Base-by-base conservation (phyloP, 148 eudicot genomes). In the Linanthus parryae region DNA sequence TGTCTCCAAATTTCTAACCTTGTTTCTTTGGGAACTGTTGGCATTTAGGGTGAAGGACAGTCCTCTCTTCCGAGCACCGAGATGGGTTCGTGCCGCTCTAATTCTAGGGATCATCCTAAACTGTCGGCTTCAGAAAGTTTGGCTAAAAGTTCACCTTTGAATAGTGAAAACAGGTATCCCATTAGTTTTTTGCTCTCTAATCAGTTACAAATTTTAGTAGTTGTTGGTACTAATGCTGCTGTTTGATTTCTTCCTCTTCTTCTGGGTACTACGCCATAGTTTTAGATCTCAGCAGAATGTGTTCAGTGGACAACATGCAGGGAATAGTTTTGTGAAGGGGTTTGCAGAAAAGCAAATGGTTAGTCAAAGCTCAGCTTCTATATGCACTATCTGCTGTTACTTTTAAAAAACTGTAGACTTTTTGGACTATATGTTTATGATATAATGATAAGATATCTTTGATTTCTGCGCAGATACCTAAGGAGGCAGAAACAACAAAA, bases 241-340 rank as follows among this genome's bases (percentile, higher is more conserved):
- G 16, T 28, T 10, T 21, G 14, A 23, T 19, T 36, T 14, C 21
- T 17, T 28, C n/a, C 38, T 21, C 33, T 31, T 34, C 8, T 7
- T 9, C 10, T 29, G 33, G 8, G 11, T 57, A 34, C 44, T 20
- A 57, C 30, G 26, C 14, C 23, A 13, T 33, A 42, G 20, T 17
- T 70, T 40, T 66, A 91, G 97, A 73, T 38, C 65, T 48, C 85
- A 71, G 65, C 81, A 77, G 51, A 70, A 67, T 59, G 78, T 58
- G 61, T 58, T 40, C 28, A 72, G 44, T 53, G 78, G 63, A 19
- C 63, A 13, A 8, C 66, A 57, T 47, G 73, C 63, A 40, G 75
- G 71, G 71, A 64, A 59, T 59, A 56, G 47, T 49, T 58, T 22
- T 19, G 27, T 52, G 27, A 48, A 76, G 70, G 80, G 78, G 63